Evolutionary conservation across 768 basidiomycete genomes (phyloP).

Genomic region (Sistotremastrum suecicum): DNA sequence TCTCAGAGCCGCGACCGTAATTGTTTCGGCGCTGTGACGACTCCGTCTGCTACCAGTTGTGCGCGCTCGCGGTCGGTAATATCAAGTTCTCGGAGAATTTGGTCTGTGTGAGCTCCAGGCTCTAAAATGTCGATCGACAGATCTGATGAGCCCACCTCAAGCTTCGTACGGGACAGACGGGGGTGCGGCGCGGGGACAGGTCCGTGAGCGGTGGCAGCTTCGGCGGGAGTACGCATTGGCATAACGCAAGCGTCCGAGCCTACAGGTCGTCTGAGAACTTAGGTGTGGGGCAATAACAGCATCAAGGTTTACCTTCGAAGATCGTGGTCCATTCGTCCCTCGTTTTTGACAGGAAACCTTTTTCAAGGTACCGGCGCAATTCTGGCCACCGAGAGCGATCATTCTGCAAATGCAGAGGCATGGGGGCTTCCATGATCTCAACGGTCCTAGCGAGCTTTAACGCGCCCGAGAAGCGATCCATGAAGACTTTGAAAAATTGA

Average conservation of each 20-base stretch:
- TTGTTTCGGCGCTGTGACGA: no score
- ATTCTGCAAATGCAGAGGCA: slow-evolving; percentile 16
- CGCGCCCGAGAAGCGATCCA: slow-evolving; percentile 36
- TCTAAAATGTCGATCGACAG: slow-evolving; percentile 15
- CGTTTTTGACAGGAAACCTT: slow-evolving; percentile 45
- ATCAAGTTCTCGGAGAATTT: slow-evolving; percentile 33
- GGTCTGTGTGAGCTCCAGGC: slow-evolving; percentile 40
- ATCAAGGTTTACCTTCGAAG: slow-evolving; percentile 38
- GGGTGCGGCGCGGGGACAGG: slow-evolving; percentile 41
- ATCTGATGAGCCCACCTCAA: slow-evolving; percentile 1
- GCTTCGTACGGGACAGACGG: slow-evolving; percentile 19
- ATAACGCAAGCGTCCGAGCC: slow-evolving; percentile 60
- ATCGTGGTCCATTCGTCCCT: slow-evolving; percentile 56
- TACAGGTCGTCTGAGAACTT: slow-evolving; percentile 13
- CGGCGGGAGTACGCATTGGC: slow-evolving; percentile 47
- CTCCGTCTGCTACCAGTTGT: no score
- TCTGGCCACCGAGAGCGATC: slow-evolving; percentile 41
- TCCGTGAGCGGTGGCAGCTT: slow-evolving; percentile 22
- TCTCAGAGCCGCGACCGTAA: no score
- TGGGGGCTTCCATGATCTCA: slow-evolving; percentile 10
- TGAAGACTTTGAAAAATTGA: slow-evolving; percentile 51
- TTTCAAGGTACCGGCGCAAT: slow-evolving; percentile 39
- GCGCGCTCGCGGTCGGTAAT: no score
- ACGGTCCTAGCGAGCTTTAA: slow-evolving; percentile 31
- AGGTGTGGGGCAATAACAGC: neutral